Evolutionary conservation across 2,329 filamentous ascomycete genomes (phyloP), one percentile per base, ranked within the genome.

Genomic region (Penicillium sp.): DNA sequence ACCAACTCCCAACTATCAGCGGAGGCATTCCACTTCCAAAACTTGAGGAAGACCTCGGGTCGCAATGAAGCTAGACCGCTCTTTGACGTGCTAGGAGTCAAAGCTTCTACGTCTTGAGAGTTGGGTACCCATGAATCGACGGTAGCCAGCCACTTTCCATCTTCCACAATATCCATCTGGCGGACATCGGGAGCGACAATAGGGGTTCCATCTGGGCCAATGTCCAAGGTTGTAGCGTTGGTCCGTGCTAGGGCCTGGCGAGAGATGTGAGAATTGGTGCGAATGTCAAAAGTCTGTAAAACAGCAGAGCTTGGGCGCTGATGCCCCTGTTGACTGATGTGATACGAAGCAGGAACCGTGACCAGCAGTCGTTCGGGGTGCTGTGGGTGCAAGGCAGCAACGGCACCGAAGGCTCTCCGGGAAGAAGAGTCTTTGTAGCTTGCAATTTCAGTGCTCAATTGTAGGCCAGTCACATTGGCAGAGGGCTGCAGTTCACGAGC

Each of bases 101-200:
- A 75, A 58, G 84, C 83, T 42, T 85, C 83, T 14, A 91, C 77
- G 71, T 97, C 93, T 61, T 85, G 81, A 13, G 80, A 78, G 10
- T 91, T 87, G 1, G 93, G 93, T 55, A 85, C 84, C 95, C 95
- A 99, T 71, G 93, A 91, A 73, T 99, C 95, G 1, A 96, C 85
- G 1, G 92, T 97, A 4, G 90, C 93, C 59, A 99, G 84, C 93
- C 94, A 98, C 66, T 87, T 84, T 19, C 94, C 94, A 71, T 98
- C 89, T 53, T 84, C 81, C 46, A 91, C 94, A 67, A 95, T 87
- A 46, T 88, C 85, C 54, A 98, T 80, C 58, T 90, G 85, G 6
- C 86, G 89, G 51, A 97, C 85, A 63, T 89, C 86, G 0, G 95
- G 94, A 68, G 97, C 91, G 14, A 86, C 83, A 53, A 98, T 86